Evolutionary conservation across 192 early-diverging fungal species (phyloP).

Genomic region (Gryganskiella cystojenkinii): DNA sequence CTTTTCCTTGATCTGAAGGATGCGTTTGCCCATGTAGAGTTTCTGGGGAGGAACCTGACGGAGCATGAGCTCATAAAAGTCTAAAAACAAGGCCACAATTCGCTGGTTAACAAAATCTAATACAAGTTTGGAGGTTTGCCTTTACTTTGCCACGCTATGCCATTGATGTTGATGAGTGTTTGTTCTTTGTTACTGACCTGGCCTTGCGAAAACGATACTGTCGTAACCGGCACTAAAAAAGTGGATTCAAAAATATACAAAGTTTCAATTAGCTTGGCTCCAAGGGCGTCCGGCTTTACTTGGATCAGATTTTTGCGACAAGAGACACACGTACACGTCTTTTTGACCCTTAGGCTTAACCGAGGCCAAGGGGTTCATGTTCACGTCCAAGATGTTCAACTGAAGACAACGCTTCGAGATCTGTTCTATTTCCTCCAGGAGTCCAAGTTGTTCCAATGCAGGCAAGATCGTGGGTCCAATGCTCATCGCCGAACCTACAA

Average conservation of each 20-base stretch:
- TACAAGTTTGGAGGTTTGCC: not conserved
- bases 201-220: not conserved
- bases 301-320: not conserved
- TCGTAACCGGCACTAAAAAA: conserved; percentile 1
- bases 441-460: not conserved
- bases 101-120: not conserved
- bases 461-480: not conserved
- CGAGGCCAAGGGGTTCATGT: not conserved
- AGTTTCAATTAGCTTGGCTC: too few species aligned
- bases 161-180: too few species aligned
- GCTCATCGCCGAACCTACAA: not conserved
- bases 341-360: not conserved
- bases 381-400: not conserved
- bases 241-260: not conserved
- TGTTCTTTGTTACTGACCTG: too few species aligned
- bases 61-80: not conserved
- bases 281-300: too few species aligned
- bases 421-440: not conserved
- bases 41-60: not conserved
- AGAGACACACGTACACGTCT: not conserved
- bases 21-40: not conserved
- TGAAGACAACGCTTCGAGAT: not conserved
- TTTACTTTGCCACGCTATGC: too few species aligned
- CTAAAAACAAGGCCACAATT: not conserved
- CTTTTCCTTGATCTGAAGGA: not conserved